Evolutionary conservation across 139 green algal genomes (phyloP).

Genomic region (Picochlorum sp.): DNA sequence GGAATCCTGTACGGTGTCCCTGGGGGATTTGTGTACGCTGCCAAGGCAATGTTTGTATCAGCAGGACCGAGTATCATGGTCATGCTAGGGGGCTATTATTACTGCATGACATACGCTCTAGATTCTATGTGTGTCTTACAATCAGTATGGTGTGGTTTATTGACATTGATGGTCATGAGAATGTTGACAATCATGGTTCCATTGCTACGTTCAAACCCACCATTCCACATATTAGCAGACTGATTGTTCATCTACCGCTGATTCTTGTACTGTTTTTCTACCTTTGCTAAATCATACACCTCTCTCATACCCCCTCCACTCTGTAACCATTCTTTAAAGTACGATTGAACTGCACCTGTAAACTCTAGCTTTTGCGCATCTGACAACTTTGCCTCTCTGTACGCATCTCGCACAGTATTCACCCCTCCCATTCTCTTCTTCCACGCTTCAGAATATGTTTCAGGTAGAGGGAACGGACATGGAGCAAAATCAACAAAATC

Average conservation of each 20-base stretch:
- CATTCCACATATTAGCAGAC: conserved; percentile 20
- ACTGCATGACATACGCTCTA: background rate
- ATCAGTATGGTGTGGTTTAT: conserved; percentile 54
- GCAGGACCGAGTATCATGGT: conserved; percentile 26
- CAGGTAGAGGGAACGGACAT: conserved; percentile 69
- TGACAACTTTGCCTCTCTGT: conserved; percentile 53
- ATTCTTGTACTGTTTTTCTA: conserved; percentile 48
- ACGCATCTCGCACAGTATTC: conserved; percentile 50
- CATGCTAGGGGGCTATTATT: conserved; percentile 25
- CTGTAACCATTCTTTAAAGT: conserved; percentile 87
- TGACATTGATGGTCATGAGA: conserved; percentile 50
- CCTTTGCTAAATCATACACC: conserved; percentile 75
- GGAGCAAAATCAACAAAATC: conserved; percentile 12
- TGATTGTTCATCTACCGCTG: background rate
- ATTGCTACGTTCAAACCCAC: conserved; percentile 9
- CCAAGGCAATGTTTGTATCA: conserved; percentile 33
- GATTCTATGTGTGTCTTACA: conserved; percentile 20
- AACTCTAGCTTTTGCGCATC: conserved; percentile 63
- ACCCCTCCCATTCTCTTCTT: conserved; percentile 65
- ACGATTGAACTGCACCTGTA: conserved; percentile 68
- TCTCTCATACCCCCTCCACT: conserved; percentile 52
- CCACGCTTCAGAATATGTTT: conserved; percentile 65
- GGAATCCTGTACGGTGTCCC: conserved; percentile 29
- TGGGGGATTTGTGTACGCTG: conserved; percentile 39
- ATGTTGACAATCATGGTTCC: conserved; percentile 39